Base-by-base conservation (phyloP, 306 rosid species). In the Chamaecrista fasciculata region DNA sequence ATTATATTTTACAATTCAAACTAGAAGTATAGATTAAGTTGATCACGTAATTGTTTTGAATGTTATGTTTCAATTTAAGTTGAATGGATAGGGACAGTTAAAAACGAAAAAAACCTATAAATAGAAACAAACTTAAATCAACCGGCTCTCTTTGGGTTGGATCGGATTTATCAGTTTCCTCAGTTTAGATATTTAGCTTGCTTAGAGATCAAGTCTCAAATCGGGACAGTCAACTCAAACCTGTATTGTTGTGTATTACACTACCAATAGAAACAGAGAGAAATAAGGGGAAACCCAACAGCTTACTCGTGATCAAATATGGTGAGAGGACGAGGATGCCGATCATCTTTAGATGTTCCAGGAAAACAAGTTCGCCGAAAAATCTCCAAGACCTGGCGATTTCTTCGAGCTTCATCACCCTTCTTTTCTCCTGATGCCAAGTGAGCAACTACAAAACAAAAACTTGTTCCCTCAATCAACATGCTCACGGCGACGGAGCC, bases 351-450 rank as follows among this genome's bases (percentile, higher is more conserved):
- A 46, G 87, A 36, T 34, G 85, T 74, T 46, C 74, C 83, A 52
- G 83, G 49, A 66, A 94, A 94, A 70, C 62, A 50, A 0, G 95
- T 86, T 66, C 98, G 79, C 76, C 82, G 83, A 65, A 94, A 88
- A 70, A 94, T 88, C 74, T 94, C 96, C 0, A 69, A 59, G 12
- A 90, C 97, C 46, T 90, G 98, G 52, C 76, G 85, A 49, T 86
- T 94, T 47, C 98, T 82, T 55, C 96, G 61, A 18, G 84, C 80
- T 83, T 90, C 96, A 40, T 94, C 95, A 19, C 98, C 98, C 62
- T 86, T 85, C 82, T 86, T 90, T 81, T 94, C 98, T 0, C 98
- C 97, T 21, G 98, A 94, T 21, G 98, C 97, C 26, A 94, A 79
- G 19, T 90, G 98, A 1, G 98, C 97, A 11, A 69, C 90, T 24